Evolutionary conservation across 176 grass and related monocot species (phyloP), one percentile per base, ranked within the genome.

Genomic region (Microstegium vimineum): DNA sequence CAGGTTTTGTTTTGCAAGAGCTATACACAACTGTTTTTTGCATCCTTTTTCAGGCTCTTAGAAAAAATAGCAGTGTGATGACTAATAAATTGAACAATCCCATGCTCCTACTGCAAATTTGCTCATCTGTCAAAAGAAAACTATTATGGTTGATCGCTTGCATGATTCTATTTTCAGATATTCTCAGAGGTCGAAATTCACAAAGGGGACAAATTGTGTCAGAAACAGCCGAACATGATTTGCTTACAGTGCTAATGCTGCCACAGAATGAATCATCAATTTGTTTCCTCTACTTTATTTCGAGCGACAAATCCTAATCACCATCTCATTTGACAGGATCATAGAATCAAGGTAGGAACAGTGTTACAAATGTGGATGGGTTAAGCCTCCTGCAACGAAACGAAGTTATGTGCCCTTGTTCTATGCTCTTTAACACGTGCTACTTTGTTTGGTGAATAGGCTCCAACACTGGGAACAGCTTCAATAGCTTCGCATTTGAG

Each of bases 401-500:
- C n/a, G 52, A 42, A 83, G 35, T 36, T 57, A 41, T 6, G 5
- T 46, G 38, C 17, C 16, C 22, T 22, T 10, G 23, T 33, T 30
- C 30, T 63, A 4, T 16, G 23, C 66, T 36, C 36, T 63, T 70
- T 18, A 51, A 70, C 38, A 79, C 22, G 7, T 49, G 5, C 73
- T 84, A 89, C 74, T 90, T 86, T 27, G 79, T 75, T 46, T 78
- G 86, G 65, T 88, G 76, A 37, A 85, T 22, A 35, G 78, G 69
- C 75, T 86, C 88, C 32, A 22, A 57, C 61, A 68, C 35, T 47
- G 90, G 92, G 63, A 98, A 94, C 45, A 94, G 26, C 83, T 98
- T 98, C 40, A 90, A 90, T 56, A 98, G 25, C 84, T 94, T 81
- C 30, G 79, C 90, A 84, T 87, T 91, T 5, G 95, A 94, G 31